Evolutionary conservation across 2,329 filamentous ascomycete genomes (phyloP).

Genomic region (Colletotrichum euphorbiae): DNA sequence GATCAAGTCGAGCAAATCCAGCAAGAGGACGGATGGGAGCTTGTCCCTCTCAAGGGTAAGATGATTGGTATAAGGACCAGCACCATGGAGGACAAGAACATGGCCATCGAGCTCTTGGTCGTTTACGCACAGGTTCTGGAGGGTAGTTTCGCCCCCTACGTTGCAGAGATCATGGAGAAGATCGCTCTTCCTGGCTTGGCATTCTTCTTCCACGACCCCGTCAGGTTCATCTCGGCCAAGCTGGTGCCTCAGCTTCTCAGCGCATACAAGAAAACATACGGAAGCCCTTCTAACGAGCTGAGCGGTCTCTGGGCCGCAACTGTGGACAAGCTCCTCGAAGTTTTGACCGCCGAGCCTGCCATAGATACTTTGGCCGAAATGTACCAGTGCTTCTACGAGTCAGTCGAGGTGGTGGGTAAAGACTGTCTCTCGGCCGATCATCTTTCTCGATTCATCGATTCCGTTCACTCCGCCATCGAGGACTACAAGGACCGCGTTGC

Average conservation of each 20-base stretch:
- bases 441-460: conserved; percentile 89
- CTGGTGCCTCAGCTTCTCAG: conserved; percentile 93
- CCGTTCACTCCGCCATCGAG: conserved; percentile 85
- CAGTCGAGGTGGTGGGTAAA: conserved; percentile 91
- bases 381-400: conserved; percentile 99
- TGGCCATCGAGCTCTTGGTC: conserved; percentile 98
- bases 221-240: conserved; percentile 94
- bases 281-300: conserved; percentile 81
- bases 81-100: conserved; percentile 97
- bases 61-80: conserved; percentile 98
- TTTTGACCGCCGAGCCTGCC: conserved; percentile 91
- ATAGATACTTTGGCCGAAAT: conserved; percentile 98
- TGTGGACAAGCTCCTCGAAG: conserved; percentile 91
- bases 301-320: conserved; percentile 86
- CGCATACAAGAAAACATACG: conserved; percentile 93
- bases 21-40: conserved; percentile 96
- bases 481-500: conserved; percentile 92
- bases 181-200: conserved; percentile 93
- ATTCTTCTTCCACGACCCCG: conserved; percentile 99
- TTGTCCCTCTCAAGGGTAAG: conserved; percentile 96
- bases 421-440: conserved; percentile 81
- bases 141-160: conserved; percentile 90
- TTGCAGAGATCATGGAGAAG: conserved; percentile 93
- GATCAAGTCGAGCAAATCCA: conserved; percentile 93
- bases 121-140: conserved; percentile 98